Base-by-base conservation (phyloP, 2,329 filamentous ascomycete species). In the Rutstroemia sp. region DNA sequence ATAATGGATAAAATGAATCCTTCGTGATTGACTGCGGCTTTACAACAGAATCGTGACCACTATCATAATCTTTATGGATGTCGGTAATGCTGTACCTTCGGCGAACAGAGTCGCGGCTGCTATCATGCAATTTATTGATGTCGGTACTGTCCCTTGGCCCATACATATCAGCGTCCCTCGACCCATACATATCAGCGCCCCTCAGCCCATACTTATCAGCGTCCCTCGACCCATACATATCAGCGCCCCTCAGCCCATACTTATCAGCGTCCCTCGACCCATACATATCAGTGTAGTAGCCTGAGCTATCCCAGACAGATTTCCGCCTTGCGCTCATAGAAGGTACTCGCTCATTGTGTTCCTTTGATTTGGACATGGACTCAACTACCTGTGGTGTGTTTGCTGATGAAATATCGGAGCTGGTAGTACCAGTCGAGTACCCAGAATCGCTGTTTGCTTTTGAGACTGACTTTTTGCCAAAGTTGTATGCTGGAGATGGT, bases 371-470 rank as follows among this genome's bases (percentile, higher is more conserved):
- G 19, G 42, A 4, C 2, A 45, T 21, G n/a, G 37, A 38, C 23
- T 57, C 41, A 7, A 42, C 34, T 47, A 41, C 21, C 18, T 42
- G 49, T 30, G 23, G 12, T n/a, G 27, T 30, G 9, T 39, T 41
- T 21, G 49, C 8, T 41, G 49, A 57, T n/a, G 54, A 57, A n/a
- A 44, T 38, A n/a, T 52, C 54, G 12, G 54, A 57, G 4, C 41
- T 38, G 10, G 27, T 30, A 18, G 47, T 39, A 47, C 49, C 42
- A 9, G 54, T 57, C 42, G 54, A 57, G 49, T 57, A 57, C 39
- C 54, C 54, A 21, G 54, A 57, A 23, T 57, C 54, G 34, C 54
- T 52, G 10, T 52, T 42, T 21, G 54, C 18, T 27, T 51, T 56
- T 14, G 53, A 55, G 25, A 34, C 19, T 30, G 34, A 48, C 27